Evolutionary conservation across 1,284 basidiomycete species (phyloP).

Genomic region (Ceratobasidium sp.): DNA sequence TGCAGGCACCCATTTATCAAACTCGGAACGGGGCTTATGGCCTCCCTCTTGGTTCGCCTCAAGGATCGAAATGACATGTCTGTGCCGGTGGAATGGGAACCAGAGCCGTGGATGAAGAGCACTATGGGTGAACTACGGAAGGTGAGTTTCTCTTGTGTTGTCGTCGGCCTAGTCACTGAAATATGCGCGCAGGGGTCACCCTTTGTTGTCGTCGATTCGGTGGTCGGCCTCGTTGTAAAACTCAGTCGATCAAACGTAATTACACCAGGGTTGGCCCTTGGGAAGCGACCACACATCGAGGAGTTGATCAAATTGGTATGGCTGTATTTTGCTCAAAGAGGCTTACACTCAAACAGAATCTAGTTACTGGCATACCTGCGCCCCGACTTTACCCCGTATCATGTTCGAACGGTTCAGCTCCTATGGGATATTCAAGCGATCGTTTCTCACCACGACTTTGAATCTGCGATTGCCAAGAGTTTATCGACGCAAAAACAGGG

Average conservation of each 20-base stretch:
- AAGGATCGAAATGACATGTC: conserved; percentile 47
- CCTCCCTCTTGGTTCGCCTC: conserved; percentile 57
- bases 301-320: conserved; percentile 63
- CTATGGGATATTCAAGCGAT: conserved; percentile 82
- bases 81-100: conserved; percentile 56
- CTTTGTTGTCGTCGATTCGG: conserved; percentile 70
- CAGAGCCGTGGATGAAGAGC: conserved; percentile 47
- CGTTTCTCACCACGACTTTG: conserved; percentile 68
- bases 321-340: neutral
- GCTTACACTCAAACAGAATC: conserved; percentile 1
- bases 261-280: conserved; percentile 61
- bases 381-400: conserved; percentile 71
- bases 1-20: conserved; percentile 60
- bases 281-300: conserved; percentile 60
- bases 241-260: conserved; percentile 61
- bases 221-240: conserved; percentile 64
- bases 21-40: conserved; percentile 58
- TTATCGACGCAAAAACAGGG: conserved; percentile 55
- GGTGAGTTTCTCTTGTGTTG: conserved; percentile 43
- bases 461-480: conserved; percentile 76
- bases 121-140: conserved; percentile 45
- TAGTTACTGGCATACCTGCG: conserved; percentile 80
- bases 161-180: conserved; percentile 25
- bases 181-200: conserved; percentile 57
- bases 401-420: conserved; percentile 82